Evolutionary conservation across 1,284 basidiomycete species (phyloP).

Genomic region (Austropuccinia psidii): DNA sequence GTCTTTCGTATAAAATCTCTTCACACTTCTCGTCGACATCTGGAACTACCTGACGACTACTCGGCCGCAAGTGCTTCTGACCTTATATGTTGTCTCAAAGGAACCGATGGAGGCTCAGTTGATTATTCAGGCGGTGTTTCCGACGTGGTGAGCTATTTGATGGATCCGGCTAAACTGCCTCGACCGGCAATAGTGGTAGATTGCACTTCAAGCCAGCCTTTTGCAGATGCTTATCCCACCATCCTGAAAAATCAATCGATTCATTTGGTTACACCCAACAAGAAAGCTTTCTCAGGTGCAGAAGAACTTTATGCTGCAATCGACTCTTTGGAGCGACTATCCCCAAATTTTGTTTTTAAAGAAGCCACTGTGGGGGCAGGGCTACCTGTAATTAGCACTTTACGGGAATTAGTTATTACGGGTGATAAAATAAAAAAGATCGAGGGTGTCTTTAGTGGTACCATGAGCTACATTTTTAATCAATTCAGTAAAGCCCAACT

Average conservation of each 20-base stretch:
- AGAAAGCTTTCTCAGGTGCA: constrained; percentile 85
- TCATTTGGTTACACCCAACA: constrained; percentile 91
- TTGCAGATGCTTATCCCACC: constrained; percentile 74
- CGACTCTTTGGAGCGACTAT: constrained; percentile 52
- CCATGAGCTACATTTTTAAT: constrained; percentile 99
- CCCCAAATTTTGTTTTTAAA: constrained; percentile 67
- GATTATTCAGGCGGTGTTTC: constrained; percentile 9
- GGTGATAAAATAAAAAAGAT: constrained; percentile 68
- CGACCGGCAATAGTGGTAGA: constrained; percentile 75
- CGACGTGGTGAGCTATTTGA: constrained; percentile 42
- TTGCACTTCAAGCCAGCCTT: constrained; percentile 78
- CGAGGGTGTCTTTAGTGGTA: constrained; percentile 77
- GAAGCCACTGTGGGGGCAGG: constrained; percentile 95
- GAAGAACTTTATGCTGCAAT: constrained; percentile 65
- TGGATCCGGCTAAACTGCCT: constrained; percentile 51
- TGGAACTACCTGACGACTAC: background rate
- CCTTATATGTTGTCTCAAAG: constrained; percentile 14
- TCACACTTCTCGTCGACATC: constrained; percentile 11
- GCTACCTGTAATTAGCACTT: constrained; percentile 78
- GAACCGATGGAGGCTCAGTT: background rate
- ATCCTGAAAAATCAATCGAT: constrained; percentile 63
- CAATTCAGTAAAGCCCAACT: constrained; percentile 55
- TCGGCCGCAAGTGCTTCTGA: background rate
- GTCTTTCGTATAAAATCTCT: constrained; percentile 21
- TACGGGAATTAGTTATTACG: constrained; percentile 83